A percentile compares a stretch with the other conserved stretches of the same genome.
Evolutionary conservation across 208 protist species (phyloP).

Genomic region (Leishmania braziliensis): DNA sequence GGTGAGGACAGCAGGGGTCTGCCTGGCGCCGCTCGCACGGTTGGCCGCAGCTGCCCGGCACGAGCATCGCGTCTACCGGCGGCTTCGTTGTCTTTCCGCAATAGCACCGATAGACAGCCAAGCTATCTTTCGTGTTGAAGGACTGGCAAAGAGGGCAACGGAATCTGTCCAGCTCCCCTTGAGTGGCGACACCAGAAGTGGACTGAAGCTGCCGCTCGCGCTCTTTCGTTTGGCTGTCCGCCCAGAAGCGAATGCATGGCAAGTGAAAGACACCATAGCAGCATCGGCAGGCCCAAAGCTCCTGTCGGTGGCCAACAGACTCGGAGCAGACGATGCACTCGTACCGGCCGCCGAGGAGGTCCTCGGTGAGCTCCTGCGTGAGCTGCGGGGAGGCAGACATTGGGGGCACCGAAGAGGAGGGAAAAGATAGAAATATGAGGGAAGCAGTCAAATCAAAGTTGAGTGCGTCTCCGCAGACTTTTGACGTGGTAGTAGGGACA

Average conservation of each 20-base stretch:
- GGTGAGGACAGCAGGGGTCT: constrained; percentile 67
- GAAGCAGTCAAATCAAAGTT: background rate
- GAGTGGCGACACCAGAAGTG: constrained; percentile 22
- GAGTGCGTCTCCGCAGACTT: background rate
- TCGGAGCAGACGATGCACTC: constrained; percentile 82
- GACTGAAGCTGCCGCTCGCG: constrained; percentile 40
- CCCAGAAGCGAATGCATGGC: constrained; percentile 66
- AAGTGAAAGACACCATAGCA: constrained; percentile 85
- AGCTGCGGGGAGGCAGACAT: constrained; percentile 38
- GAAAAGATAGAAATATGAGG: background rate
- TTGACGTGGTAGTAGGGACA: background rate
- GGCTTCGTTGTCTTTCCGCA: constrained; percentile 75
- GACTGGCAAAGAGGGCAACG: constrained; percentile 77
- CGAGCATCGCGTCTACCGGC: constrained; percentile 54
- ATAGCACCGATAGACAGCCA: constrained; percentile 64
- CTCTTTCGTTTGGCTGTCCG: constrained; percentile 46
- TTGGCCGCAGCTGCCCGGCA: constrained; percentile 82
- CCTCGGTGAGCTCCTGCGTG: constrained; percentile 41
- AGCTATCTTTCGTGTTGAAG: constrained; percentile 22
- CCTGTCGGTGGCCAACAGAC: constrained; percentile 41
- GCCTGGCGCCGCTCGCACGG: constrained; percentile 56
- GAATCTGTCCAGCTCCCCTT: constrained; percentile 44
- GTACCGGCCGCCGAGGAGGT: constrained; percentile 56
- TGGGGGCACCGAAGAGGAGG: background rate
- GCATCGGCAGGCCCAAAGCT: constrained; percentile 60